Evolutionary conservation across 2,329 filamentous ascomycete genomes (phyloP).

Genomic region (Mollisia scopiformis): DNA sequence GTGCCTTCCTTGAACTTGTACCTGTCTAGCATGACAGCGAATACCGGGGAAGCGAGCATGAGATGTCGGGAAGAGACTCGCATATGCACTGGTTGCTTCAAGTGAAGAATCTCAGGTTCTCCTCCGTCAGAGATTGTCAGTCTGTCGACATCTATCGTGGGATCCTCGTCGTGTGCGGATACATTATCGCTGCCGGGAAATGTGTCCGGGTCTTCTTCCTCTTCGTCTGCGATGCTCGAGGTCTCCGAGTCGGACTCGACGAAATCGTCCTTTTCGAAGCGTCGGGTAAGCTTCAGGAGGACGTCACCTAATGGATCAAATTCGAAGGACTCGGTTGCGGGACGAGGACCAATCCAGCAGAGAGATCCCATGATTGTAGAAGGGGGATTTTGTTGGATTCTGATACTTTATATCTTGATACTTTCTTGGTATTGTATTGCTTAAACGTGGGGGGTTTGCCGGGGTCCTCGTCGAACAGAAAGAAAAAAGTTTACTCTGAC

Average conservation of each 20-base stretch:
- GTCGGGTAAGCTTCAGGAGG: constrained; percentile 4
- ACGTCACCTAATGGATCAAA: constrained; percentile 7
- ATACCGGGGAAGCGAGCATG: constrained; percentile 13
- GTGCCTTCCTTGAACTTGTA: constrained; percentile 10
- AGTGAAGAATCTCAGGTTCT: not conserved
- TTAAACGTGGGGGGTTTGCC: no score
- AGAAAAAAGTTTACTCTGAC: no score
- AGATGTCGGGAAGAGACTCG: constrained; percentile 15
- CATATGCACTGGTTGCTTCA: constrained; percentile 2
- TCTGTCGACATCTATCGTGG: not conserved
- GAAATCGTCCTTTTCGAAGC: not conserved
- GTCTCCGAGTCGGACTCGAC: not conserved
- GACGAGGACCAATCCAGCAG: not conserved
- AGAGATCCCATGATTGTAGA: not conserved
- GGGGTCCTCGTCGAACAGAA: no score
- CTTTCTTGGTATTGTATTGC: no score
- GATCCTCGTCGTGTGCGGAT: not conserved
- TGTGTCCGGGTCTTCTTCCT: not conserved
- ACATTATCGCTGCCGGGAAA: not conserved
- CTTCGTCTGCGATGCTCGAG: not conserved
- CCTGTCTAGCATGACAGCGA: constrained; percentile 6
- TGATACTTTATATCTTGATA: not conserved
- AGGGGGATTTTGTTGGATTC: not conserved
- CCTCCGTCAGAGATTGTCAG: not conserved
- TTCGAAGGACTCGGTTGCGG: not conserved